Evolutionary conservation across 805 yeast species (phyloP), one percentile per base, ranked within the genome.

Genomic region (Starmerella vaccinii): DNA sequence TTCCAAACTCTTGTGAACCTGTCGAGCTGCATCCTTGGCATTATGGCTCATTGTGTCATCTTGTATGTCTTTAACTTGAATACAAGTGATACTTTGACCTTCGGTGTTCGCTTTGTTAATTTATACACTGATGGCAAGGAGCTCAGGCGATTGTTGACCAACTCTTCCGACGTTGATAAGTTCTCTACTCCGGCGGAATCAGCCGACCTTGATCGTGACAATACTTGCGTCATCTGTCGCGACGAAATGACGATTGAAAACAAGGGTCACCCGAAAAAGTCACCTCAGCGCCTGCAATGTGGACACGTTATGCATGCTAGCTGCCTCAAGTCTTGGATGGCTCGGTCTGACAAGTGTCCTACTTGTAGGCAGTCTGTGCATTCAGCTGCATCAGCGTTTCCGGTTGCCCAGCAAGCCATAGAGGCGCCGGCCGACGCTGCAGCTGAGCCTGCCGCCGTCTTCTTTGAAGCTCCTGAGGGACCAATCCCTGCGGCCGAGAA

Each of bases 251-350:
- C 71, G 5, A 62, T 78, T 1, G 70, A 64, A 2, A 73, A 63
- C 1, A 50, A 61, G 2, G 37, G 24, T 1, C 52, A 59, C 59
- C 68, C 68, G 50, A 71, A 84, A 50, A 67, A 68, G 40, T 71
- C 68, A 45, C 95, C 97, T 4, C 87, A 86, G 65, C 82, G 76
- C 61, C 71, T 92, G 45, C 73, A 71, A 1, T 92, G 98, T 71
- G 84, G 86, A 23, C 98, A 92, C 65, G 81, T 86, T 44, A 72
- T 90, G 51, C 98, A 92, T 64, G 69, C 83, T 67, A 89, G 92
- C 4, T 92, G 98, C 65, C 73, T 92, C 55, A 84, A 86, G 61
- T 82, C 84, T 57, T 92, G 98, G 98, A 72, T 92, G 58, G 94
- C 85, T 62, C 76, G 95, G 57, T 86, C 95, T 0, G 90, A 82